Evolutionary conservation across 1,284 basidiomycete species (phyloP).

Genomic region (Melampsora americana): DNA sequence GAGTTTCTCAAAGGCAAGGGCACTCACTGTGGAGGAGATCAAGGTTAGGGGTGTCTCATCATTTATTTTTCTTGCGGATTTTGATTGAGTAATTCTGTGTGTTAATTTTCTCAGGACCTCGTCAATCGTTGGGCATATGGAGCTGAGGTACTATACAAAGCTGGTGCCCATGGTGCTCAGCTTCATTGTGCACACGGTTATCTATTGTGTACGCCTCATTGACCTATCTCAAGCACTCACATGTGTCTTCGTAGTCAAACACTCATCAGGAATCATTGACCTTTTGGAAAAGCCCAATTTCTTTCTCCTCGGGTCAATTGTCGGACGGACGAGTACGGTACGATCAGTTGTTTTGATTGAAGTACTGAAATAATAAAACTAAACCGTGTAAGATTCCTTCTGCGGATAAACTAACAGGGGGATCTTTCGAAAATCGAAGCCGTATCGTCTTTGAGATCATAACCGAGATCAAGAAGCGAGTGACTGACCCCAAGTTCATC

Average conservation of each 20-base stretch:
- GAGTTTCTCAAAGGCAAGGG: conserved; percentile 50
- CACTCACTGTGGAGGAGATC: conserved; percentile 52
- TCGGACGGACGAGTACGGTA: conserved; percentile 55
- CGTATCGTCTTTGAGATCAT: conserved; percentile 55
- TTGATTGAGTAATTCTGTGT: neutral
- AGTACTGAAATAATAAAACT: neutral
- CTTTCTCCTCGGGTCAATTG: conserved; percentile 54
- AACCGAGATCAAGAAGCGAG: conserved; percentile 54
- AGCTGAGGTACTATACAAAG: conserved; percentile 54
- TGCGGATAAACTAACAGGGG: conserved; percentile 46
- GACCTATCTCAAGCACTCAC: neutral
- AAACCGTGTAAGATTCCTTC: neutral
- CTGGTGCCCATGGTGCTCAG: conserved; percentile 55
- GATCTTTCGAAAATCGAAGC: conserved; percentile 55
- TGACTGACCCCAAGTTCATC: conserved; percentile 56
- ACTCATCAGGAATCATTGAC: neutral
- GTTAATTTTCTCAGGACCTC: conserved; percentile 45
- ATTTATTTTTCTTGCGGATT: neutral
- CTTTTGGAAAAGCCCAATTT: conserved; percentile 48
- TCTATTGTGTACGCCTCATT: conserved; percentile 42
- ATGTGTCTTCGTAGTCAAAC: neutral
- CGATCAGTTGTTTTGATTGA: neutral
- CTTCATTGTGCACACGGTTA: too few relatives aligned
- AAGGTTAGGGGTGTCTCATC: conserved; percentile 38
- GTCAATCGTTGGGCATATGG: conserved; percentile 55